Conservation (phyloP, 177 flowering plant genomes). For the Vitis hybrid region DNA sequence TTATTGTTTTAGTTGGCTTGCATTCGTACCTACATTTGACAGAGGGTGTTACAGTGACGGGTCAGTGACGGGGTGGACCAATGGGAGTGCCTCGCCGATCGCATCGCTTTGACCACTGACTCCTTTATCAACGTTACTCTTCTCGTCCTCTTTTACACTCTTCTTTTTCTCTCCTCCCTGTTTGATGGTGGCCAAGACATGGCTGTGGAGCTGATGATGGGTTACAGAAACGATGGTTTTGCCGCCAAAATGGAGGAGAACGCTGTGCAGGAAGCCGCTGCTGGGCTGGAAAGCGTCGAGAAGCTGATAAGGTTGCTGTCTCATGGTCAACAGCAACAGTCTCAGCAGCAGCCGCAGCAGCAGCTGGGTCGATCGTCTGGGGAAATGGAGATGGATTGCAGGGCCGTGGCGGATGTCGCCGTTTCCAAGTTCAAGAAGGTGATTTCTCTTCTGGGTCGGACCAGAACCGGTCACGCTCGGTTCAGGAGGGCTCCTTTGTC, state of each 20-base stretch:
- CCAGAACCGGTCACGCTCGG: constrained; percentile 87
- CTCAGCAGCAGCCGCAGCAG: constrained; percentile 10
- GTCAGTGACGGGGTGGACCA: constrained; percentile 25
- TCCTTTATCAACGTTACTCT: constrained; percentile 10
- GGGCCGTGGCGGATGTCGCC: constrained; percentile 66
- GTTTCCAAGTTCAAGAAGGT: constrained; percentile 78
- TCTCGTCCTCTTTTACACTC: constrained; percentile 5
- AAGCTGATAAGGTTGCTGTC: constrained; percentile 64
- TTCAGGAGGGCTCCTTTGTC: constrained; percentile 68
- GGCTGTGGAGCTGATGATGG: constrained; percentile 74
- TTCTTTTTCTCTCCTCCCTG: constrained; percentile 10
- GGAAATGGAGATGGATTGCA: constrained; percentile 41
- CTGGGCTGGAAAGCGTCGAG: constrained; percentile 78
- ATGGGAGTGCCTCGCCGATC: constrained; percentile 12
- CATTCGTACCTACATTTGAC: constrained; percentile 17
- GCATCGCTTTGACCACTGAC: constrained; percentile 37
- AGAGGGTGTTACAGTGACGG: constrained; percentile 21
- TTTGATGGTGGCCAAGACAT: constrained; percentile 25
- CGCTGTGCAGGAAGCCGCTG: constrained; percentile 74
- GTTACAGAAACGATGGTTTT: constrained; percentile 26
- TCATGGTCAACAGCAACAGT: constrained; percentile 23
- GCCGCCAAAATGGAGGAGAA: constrained; percentile 36
- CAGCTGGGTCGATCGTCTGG: neutral
- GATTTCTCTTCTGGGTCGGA: constrained; percentile 76
- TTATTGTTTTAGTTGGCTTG: constrained; percentile 1